Evolutionary conservation across 352 stramenopile species (phyloP).

Genomic region (Pythium dissotocum): DNA sequence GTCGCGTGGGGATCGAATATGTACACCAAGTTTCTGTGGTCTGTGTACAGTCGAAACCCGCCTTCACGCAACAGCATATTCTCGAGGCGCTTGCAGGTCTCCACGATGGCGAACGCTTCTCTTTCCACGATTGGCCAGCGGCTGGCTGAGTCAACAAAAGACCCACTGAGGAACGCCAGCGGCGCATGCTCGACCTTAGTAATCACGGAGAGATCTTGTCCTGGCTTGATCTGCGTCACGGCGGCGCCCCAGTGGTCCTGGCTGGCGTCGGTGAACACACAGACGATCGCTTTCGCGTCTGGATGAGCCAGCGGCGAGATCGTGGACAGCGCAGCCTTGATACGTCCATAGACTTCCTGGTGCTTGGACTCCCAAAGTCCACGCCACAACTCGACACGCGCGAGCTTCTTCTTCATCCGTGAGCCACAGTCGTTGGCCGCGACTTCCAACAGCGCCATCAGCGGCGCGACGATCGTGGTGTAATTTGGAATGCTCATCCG

Average conservation of each 20-base stretch:
- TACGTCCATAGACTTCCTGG: not conserved
- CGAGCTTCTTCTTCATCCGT: slow-evolving; percentile 26
- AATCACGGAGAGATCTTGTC: not conserved
- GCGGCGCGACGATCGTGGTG: slow-evolving; percentile 13
- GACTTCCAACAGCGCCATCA: slow-evolving; percentile 21
- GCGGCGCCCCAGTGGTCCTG: not conserved
- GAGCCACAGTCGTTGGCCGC: slow-evolving; percentile 6
- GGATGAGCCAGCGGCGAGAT: not conserved
- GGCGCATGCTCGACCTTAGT: not conserved
- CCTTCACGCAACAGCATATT: slow-evolving; percentile 24
- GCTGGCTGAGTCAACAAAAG: not conserved
- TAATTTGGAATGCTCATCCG: slow-evolving; percentile 33
- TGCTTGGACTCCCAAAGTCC: not conserved
- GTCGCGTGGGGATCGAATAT: slow-evolving; percentile 27
- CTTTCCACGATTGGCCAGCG: slow-evolving; percentile 31
- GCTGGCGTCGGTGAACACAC: slow-evolving; percentile 1
- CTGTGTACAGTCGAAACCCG: slow-evolving; percentile 26
- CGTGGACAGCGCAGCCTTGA: not conserved
- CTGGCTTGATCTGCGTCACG: not conserved
- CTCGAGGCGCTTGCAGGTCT: slow-evolving; percentile 27
- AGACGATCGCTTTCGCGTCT: not conserved
- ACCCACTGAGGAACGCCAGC: not conserved
- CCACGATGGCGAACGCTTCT: slow-evolving; percentile 27
- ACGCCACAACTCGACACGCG: slow-evolving; percentile 4
- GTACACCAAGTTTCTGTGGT: slow-evolving; percentile 29